Evolutionary conservation across 345 rosid genomes (phyloP), one percentile per base, ranked within the genome.

Genomic region (Stellera chamaejasme): DNA sequence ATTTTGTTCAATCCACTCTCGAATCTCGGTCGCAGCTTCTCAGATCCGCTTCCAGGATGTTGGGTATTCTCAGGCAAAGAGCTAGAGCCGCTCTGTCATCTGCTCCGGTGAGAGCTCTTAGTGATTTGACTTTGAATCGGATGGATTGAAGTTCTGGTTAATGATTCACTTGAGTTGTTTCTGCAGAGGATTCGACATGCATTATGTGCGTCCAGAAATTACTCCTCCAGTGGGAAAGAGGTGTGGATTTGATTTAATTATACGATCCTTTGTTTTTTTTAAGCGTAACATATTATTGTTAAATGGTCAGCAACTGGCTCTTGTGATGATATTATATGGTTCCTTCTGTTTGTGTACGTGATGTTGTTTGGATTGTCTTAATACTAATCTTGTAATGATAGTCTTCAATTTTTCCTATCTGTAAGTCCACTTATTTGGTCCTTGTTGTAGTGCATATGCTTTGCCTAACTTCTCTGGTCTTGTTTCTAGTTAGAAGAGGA

Each of bases 181-280:
- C 12, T 74, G 56, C 75, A 54, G 46, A 66, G 60, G 60, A 63
- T 77, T 67, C 81, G 77, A 0, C 82, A 82, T 10, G 77, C 56
- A 7, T 65, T 41, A 0, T 63, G 68, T 27, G 64, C 67, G 10
- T 70, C 65, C 60, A 75, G 85, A 63, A 71, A 74, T 54, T 81
- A 70, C 72, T 68, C 95, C 11, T 75, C 95, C 56, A 75, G 76
- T 3, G 72, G 69, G 5, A 86, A 83, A 70, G 70, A 81, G 82
- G 90, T 82, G 13, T 8, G 39, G 39, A 32, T 32, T 32, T 32
- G 39, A 32, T 32, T 4, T 32, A 32, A 32, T 41, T 14, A 43
- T 15, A 16, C 41, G 39, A 10, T 0, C 10, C 42, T 51, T 58
- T n/a, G 50, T 27, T 28, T 5, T n/a, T 43, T 15, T 8, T 1